These are phyloP conservation scores for Dendrobium catenatum DNA, from an alignment of 106 monocot genomes.

Conservation along the genomic window DNA sequence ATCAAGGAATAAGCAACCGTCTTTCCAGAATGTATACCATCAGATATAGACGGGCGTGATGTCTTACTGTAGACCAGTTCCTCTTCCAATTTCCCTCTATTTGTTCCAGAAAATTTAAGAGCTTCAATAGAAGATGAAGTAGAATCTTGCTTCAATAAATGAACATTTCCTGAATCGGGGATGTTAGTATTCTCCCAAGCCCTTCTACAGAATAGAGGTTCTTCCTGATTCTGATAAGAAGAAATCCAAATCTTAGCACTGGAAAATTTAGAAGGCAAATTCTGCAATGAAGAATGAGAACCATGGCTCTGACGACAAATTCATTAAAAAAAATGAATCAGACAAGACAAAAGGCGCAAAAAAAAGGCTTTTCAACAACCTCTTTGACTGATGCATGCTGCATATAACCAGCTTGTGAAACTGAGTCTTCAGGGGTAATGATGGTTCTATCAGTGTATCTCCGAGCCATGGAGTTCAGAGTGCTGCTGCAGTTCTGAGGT, in stretches of 20 bases:
- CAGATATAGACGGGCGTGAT: constrained; percentile 3
- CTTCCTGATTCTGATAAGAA: constrained; percentile 13
- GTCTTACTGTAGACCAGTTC: constrained; percentile 1
- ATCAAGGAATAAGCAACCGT: not conserved
- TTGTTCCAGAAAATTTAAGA: constrained; percentile 29
- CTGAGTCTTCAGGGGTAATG: constrained; percentile 37
- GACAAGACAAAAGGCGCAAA: not conserved
- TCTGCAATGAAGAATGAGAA: constrained; percentile 11
- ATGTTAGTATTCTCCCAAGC: constrained; percentile 1
- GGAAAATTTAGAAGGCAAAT: constrained; percentile 3
- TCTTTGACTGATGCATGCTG: constrained; percentile 16
- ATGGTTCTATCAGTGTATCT: constrained; percentile 29
- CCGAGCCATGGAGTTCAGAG: constrained; percentile 15
- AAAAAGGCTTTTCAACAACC: constrained; percentile 7
- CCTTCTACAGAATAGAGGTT: constrained; percentile 35
- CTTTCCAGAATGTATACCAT: constrained; percentile 14
- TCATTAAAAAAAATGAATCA: not conserved
- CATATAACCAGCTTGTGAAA: constrained; percentile 37
- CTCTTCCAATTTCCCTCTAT: constrained; percentile 7
- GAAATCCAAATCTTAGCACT: not conserved
- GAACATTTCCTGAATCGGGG: constrained; percentile 4
- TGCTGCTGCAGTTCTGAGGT: constrained; percentile 45
- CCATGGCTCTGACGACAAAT: constrained; percentile 9
- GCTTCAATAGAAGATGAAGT: constrained; percentile 14
- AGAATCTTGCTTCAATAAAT: constrained; percentile 6